A percentile compares a stretch with the other conserved stretches of the same genome.
Evolutionary conservation across 495 filamentous ascomycete species (phyloP).

Genomic region (Penicillium herquei): DNA sequence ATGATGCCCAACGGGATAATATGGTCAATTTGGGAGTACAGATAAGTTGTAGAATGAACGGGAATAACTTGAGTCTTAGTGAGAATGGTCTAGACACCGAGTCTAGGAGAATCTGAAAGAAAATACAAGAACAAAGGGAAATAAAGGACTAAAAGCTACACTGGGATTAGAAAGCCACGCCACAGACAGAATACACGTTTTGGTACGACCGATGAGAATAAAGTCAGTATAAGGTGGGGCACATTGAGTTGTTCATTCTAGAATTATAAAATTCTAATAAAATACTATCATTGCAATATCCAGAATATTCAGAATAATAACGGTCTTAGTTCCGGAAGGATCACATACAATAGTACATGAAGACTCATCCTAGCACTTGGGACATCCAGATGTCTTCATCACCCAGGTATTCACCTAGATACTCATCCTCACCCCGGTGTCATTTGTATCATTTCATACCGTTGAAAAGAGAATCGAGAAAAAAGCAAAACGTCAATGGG

Average conservation of each 20-base stretch:
- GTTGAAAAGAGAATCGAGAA: conserved; percentile 6
- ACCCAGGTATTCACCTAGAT: no score
- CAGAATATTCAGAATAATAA: no score
- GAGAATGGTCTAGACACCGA: no score
- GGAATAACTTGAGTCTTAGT: no score
- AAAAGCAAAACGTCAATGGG: conserved; percentile 5
- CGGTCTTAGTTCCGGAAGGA: no score
- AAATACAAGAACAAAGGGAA: conserved; percentile 3
- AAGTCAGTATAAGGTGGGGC: conserved; percentile 25
- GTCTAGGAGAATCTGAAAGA: not conserved
- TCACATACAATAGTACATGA: not conserved
- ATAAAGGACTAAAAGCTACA: conserved; percentile 13
- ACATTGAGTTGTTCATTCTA: no score
- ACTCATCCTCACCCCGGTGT: not conserved
- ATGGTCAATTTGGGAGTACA: not conserved
- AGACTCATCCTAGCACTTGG: not conserved
- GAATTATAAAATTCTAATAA: no score
- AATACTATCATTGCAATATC: no score
- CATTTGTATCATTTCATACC: not conserved
- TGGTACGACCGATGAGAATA: conserved; percentile 16
- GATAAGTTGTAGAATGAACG: not conserved
- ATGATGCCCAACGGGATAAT: conserved; percentile 18
- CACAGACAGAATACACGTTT: conserved; percentile 17
- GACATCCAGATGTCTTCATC: no score
- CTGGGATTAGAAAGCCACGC: conserved; percentile 16